Evolutionary conservation across 2,329 filamentous ascomycete species (phyloP).

Genomic region (Epichloe bromicola): DNA sequence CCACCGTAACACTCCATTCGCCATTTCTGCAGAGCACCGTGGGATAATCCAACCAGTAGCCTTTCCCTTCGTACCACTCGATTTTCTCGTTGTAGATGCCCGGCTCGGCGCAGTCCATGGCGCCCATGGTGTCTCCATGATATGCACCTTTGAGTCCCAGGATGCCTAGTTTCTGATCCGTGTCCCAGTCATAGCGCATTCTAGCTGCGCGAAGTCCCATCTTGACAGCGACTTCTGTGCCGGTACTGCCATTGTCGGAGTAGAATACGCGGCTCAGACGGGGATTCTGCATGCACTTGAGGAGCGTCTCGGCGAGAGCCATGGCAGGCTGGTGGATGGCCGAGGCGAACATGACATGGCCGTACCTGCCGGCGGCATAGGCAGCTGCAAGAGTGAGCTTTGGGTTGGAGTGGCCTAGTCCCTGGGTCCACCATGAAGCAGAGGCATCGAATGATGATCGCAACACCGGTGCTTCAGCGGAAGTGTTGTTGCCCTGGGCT

Average conservation of each 20-base stretch:
- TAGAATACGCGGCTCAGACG: constrained; percentile 64
- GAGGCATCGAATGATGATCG: constrained; percentile 65
- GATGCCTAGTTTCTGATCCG: constrained; percentile 47
- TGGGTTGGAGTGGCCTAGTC: constrained; percentile 67
- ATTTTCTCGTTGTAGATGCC: constrained; percentile 68
- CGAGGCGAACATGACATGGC: constrained; percentile 78
- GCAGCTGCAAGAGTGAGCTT: constrained; percentile 60
- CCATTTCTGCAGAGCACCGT: constrained; percentile 54
- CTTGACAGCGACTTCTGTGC: constrained; percentile 72
- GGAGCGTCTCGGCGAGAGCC: constrained; percentile 50
- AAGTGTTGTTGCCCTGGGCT: not conserved
- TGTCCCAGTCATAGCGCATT: constrained; percentile 52
- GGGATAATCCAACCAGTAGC: constrained; percentile 73
- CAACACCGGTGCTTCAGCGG: constrained; percentile 9
- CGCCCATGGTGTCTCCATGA: constrained; percentile 78
- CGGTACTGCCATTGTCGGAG: constrained; percentile 74
- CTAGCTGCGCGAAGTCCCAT: constrained; percentile 65
- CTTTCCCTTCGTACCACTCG: constrained; percentile 72
- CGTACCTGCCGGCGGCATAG: constrained; percentile 71
- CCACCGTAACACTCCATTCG: constrained; percentile 50
- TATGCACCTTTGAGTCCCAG: constrained; percentile 70
- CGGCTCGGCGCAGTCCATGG: constrained; percentile 75
- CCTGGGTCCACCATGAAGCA: constrained; percentile 87
- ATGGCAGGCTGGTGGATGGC: constrained; percentile 70
- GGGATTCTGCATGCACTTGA: constrained; percentile 46